These are phyloP conservation scores for Ammopiptanthus mongolicus DNA, from an alignment of 306 rosid species.

Conservation along the genomic window DNA sequence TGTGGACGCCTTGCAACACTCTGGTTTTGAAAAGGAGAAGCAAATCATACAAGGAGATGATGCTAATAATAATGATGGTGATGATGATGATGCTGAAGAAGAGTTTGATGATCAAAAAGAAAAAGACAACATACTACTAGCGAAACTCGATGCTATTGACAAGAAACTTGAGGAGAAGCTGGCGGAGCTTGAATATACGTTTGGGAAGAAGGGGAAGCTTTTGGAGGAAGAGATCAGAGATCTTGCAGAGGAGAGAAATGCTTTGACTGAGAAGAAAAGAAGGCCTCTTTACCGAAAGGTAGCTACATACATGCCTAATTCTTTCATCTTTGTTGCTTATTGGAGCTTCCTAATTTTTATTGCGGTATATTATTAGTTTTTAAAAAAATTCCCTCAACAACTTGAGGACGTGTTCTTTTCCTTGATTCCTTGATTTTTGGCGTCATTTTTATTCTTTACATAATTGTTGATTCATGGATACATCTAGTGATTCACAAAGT, in stretches of 20 bases:
- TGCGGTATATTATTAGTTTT: not conserved
- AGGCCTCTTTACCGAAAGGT: conserved; percentile 82
- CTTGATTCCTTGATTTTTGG: not conserved
- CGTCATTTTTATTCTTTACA: not conserved
- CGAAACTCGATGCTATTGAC: conserved; percentile 79
- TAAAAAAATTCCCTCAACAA: not conserved
- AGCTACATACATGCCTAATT: not conserved
- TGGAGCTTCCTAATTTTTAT: not conserved
- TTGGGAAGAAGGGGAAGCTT: conserved; percentile 86
- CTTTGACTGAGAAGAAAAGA: conserved; percentile 81
- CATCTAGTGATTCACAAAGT: not conserved
- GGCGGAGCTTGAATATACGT: conserved; percentile 77
- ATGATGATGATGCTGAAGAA: conserved; percentile 51
- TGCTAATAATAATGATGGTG: conserved; percentile 34
- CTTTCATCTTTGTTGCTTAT: not conserved
- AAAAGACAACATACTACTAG: conserved; percentile 66
- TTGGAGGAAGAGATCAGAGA: conserved; percentile 91
- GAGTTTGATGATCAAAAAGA: conserved; percentile 94
- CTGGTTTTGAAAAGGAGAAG: conserved; percentile 53
- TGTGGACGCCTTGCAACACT: conserved; percentile 41
- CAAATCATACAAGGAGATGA: conserved; percentile 31
- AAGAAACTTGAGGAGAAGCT: conserved; percentile 81
- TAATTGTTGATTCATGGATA: not conserved
- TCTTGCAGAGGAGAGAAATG: conserved; percentile 96
- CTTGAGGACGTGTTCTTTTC: not conserved